Base-by-base conservation (phyloP, 2,329 filamentous ascomycete genomes). In the Plectosphaerella sp. region DNA sequence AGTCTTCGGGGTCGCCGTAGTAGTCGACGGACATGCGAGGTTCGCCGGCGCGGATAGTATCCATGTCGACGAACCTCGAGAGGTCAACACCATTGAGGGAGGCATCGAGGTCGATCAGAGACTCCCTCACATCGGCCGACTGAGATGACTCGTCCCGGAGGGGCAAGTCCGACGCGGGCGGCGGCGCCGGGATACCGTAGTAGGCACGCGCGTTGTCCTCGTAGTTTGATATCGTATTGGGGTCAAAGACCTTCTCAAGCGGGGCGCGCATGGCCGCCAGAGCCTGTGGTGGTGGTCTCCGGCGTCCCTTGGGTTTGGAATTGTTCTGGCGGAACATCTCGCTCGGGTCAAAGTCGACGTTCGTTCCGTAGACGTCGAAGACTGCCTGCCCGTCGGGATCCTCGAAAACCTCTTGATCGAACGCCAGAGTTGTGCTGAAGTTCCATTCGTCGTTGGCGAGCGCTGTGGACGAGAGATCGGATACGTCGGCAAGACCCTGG, bases 221-320 rank as follows among this genome's bases (percentile, higher is more conserved):
- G 56, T 87, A 87, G 54, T 77, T 83, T 2, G 82, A 81, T 35
- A 83, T 77, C 1, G 83, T 86, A 61, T 86, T 83, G 5, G 82
- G 82, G 53, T 87, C 83, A 60, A 87, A 87, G 0, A 87, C 71
- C 56, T 84, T 86, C 57, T 86, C 83, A 4, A 87, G 66, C 0
- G 83, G 83, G 10, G 74, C 81, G 56, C 78, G 80, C 55, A 83
- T 69, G 1, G 79, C 78, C 2, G 80, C 78, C 6, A 86, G 69
- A 24, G 77, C 75, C 47, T 83, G 78, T 4, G 83, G 82, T 1
- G 82, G 82, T 16, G 80, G 78, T 50, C 79, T 72, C 16, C 83
- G 75, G 12, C 78, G 68, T 12, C 72, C 67, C 59, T 82, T 82
- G 14, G 69, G 68, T 61, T 82, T 82, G 25, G 52, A 47, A 14